These are phyloP conservation scores for Podila clonocystis DNA, from an alignment of 192 early-diverging fungal genomes.

Conservation along the genomic window DNA sequence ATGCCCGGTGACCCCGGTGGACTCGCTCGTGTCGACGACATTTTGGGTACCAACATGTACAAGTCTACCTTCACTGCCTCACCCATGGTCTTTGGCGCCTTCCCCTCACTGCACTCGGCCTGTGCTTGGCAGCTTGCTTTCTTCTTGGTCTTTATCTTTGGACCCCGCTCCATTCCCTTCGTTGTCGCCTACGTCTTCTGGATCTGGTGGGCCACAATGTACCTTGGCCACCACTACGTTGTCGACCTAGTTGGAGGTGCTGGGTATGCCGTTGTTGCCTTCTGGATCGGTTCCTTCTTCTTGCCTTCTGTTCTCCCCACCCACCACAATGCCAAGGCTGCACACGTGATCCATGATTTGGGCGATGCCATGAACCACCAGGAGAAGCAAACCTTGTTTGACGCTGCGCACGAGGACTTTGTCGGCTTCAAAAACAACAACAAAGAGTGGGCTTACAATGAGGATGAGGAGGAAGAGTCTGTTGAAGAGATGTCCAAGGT, in stretches of 20 bases:
- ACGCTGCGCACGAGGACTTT: constrained; percentile 43
- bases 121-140: constrained; percentile 72
- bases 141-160: constrained; percentile 61
- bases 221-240: constrained; percentile 79
- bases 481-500: constrained; percentile 3
- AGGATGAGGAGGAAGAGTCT: constrained; percentile 5
- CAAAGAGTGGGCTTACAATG: constrained; percentile 11
- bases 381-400: constrained; percentile 42
- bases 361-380: constrained; percentile 42
- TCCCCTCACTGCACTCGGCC: constrained; percentile 78
- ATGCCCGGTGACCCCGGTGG: constrained; percentile 77
- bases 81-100: constrained; percentile 80
- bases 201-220: constrained; percentile 87
- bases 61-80: constrained; percentile 70
- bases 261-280: constrained; percentile 70
- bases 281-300: constrained; percentile 57
- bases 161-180: constrained; percentile 56
- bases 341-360: constrained; percentile 45
- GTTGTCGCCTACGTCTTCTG: constrained; percentile 67
- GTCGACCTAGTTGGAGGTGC: constrained; percentile 75
- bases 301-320: constrained; percentile 52
- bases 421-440: constrained; percentile 25
- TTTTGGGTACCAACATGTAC: constrained; percentile 72
- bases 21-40: constrained; percentile 72
- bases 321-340: constrained; percentile 38